Conservation (phyloP, 306 rosid species). For the Corylus americana region DNA sequence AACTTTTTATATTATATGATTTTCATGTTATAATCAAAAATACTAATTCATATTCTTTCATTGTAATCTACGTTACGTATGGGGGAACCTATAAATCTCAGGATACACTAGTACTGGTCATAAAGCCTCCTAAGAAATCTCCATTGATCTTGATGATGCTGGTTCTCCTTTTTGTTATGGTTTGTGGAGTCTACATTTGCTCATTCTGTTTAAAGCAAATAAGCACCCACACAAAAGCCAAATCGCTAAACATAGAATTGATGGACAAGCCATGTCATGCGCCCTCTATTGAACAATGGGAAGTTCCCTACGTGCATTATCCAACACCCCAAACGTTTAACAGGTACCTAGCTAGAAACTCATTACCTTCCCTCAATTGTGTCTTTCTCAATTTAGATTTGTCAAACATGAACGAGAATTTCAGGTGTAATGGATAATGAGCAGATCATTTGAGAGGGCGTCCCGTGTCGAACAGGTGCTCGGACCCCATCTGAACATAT, state of each 20-base stretch:
- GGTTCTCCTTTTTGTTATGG: constrained; percentile 74
- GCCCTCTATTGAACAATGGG: constrained; percentile 63
- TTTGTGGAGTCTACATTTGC: constrained; percentile 89
- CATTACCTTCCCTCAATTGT: constrained; percentile 34
- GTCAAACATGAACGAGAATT: neutral
- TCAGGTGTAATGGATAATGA: too few species aligned
- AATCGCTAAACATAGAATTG: constrained; percentile 50
- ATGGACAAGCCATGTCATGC: constrained; percentile 65
- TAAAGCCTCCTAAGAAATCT: constrained; percentile 69
- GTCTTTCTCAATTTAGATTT: constrained; percentile 8
- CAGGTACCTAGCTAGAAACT: constrained; percentile 48
- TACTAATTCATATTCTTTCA: neutral
- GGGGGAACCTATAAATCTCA: constrained; percentile 36
- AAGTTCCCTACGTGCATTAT: constrained; percentile 73
- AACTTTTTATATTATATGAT: neutral
- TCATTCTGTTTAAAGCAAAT: constrained; percentile 85
- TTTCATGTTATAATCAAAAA: neutral
- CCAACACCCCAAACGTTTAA: constrained; percentile 77
- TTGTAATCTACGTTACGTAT: neutral
- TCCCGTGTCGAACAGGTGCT: too few species aligned
- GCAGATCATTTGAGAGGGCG: too few species aligned
- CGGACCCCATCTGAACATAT: too few species aligned
- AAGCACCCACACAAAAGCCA: constrained; percentile 48
- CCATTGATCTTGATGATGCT: constrained; percentile 76
- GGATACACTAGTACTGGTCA: constrained; percentile 45